Base-by-base conservation (phyloP, 2,329 filamentous ascomycete genomes). In the Trichophyton schoenleinii region DNA sequence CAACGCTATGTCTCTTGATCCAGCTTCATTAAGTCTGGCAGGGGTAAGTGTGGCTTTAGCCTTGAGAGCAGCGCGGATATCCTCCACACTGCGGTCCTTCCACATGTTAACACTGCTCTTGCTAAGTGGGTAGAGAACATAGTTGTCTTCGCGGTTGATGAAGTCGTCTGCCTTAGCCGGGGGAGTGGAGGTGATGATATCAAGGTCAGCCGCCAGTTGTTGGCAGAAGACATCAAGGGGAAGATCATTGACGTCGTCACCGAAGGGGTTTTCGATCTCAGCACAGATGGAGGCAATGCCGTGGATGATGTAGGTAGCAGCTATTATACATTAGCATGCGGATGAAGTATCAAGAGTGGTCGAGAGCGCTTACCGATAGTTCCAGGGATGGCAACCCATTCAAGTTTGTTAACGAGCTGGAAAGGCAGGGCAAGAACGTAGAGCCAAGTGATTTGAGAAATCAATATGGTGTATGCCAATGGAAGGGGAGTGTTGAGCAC, bases 231-330 rank as follows among this genome's bases (percentile, higher is more conserved):
- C 76, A 69, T 92, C 89, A 2, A 91, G 79, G 0, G 87, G 87
- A 48, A 91, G 75, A 72, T 94, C 89, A 70, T 94, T 94, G 67
- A 91, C 88, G 65, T 94, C 89, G 65, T 85, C 80, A 62, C 89
- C 89, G 71, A 94, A 94, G 4, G 89, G 89, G 69, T 94, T 90
- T 73, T 94, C 89, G 65, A 94, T 87, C 73, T 94, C 88, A 64
- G 84, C 83, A 44, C 89, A 89, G 68, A 92, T 92, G 64, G 82
- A 79, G 3, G 83, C 81, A 53, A 94, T 83, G 25, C 87, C 88
- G 63, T 94, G 82, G 70, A 94, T 92, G 66, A 94, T 92, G 73
- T 92, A 92, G 2, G 87, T 85, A 2, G 86, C 86, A 13, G 78
- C 73, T 34, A 20, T 34, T 34, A 46, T 2, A 60, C 58, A 18